Evolutionary conservation across 768 basidiomycete genomes (phyloP).

Genomic region (Calocybe gangraenosa): DNA sequence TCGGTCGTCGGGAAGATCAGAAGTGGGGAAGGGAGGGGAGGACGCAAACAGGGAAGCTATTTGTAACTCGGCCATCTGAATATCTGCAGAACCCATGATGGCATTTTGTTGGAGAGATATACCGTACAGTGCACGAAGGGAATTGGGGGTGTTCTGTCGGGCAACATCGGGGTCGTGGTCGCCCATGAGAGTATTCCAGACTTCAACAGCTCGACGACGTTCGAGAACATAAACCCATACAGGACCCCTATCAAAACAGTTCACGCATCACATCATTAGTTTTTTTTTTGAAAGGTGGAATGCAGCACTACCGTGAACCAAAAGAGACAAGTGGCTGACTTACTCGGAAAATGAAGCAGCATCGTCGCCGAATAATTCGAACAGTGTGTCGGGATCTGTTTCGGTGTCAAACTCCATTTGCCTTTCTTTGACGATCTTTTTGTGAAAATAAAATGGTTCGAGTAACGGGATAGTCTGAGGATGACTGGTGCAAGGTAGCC

Average conservation of each 20-base stretch:
- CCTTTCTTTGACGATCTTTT: conserved; percentile 79
- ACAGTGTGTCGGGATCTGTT: conserved; percentile 73
- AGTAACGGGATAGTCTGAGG: conserved; percentile 25
- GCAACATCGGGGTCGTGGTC: conserved; percentile 57
- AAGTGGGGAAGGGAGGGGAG: conserved; percentile 73
- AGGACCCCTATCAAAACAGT: conserved; percentile 55
- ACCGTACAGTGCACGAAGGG: conserved; percentile 71
- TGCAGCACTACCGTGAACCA: no score
- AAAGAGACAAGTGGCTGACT: conserved; percentile 10
- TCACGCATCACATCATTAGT: conserved; percentile 2
- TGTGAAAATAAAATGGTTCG: conserved; percentile 39
- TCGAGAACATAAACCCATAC: conserved; percentile 94
- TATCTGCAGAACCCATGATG: conserved; percentile 69
- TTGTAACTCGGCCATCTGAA: conserved; percentile 69
- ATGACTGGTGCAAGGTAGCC: conserved; percentile 11
- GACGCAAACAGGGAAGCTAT: conserved; percentile 77
- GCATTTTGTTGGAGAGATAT: conserved; percentile 52
- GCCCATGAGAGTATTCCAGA: conserved; percentile 76
- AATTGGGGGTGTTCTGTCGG: conserved; percentile 49
- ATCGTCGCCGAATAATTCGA: conserved; percentile 78
- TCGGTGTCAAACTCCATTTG: conserved; percentile 89
- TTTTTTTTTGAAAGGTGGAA: no score
- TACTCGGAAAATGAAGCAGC: conserved; percentile 72
- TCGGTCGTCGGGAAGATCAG: conserved; percentile 51
- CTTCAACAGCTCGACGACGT: conserved; percentile 75